phyloP scores from a whole-genome alignment of 768 basidiomycete genomes.

The Phanerodontia chrysosporium region DNA sequence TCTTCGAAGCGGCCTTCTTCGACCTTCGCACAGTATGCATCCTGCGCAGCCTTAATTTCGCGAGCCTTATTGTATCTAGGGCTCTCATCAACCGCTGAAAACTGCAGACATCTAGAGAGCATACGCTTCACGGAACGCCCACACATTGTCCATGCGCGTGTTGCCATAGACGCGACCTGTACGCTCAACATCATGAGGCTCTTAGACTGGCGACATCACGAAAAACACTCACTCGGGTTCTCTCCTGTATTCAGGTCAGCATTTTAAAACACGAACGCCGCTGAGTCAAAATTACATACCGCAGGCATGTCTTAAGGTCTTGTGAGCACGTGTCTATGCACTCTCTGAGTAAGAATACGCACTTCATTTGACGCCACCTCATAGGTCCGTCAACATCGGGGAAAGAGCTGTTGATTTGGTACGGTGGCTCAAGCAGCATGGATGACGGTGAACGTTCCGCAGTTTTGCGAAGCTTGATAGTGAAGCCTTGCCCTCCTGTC shows the following conservation, averaged over 20 bases:
- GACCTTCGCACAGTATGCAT: conserved; percentile 56
- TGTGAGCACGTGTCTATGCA: no score
- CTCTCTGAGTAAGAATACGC: no score
- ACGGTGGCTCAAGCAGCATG: conserved; percentile 73
- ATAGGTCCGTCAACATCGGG: conserved; percentile 25
- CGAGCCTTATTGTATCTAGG: conserved; percentile 65
- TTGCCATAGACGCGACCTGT: conserved; percentile 31
- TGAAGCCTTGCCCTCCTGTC: conserved; percentile 71
- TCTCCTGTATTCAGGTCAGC: conserved; percentile 38
- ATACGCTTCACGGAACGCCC: conserved; percentile 63
- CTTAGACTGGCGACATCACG: not conserved
- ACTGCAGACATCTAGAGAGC: no score
- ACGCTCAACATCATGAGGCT: not conserved
- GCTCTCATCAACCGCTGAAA: no score
- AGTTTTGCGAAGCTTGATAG: conserved; percentile 73
- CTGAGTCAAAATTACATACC: conserved; percentile 25
- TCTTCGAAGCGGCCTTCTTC: conserved; percentile 40
- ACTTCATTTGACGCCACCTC: conserved; percentile 74
- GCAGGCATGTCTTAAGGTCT: conserved; percentile 67
- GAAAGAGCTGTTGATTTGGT: conserved; percentile 39
- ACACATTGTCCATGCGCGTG: conserved; percentile 58
- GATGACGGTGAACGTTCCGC: conserved; percentile 62
- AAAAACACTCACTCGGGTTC: conserved; percentile 40
- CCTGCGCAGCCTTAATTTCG: conserved; percentile 62
- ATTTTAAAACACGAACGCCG: not conserved